Evolutionary conservation across 331 rosid genomes (phyloP).

Genomic region (Cydonia oblonga): DNA sequence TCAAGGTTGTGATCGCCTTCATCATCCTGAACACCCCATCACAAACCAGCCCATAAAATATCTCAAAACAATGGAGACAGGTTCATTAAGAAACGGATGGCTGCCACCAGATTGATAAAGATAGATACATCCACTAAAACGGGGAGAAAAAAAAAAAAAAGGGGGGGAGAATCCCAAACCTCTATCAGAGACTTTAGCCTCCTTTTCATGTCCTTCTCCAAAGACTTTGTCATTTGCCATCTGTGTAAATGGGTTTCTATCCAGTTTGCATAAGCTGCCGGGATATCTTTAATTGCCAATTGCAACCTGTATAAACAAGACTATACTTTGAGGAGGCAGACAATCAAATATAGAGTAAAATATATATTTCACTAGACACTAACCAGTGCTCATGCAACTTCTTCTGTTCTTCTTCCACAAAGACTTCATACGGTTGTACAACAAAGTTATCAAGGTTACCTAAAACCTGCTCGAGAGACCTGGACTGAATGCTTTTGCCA

Average conservation of each 20-base stretch:
- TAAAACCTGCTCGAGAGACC: constrained; percentile 73
- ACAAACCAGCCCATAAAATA: constrained; percentile 21
- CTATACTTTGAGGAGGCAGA: neutral
- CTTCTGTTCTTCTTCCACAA: constrained; percentile 78
- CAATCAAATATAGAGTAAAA: neutral
- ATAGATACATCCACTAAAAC: neutral
- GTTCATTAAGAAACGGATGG: neutral
- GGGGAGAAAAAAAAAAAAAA: neutral
- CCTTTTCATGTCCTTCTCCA: constrained; percentile 45
- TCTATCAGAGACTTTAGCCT: constrained; percentile 21
- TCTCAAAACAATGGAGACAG: constrained; percentile 1
- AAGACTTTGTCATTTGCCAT: constrained; percentile 26
- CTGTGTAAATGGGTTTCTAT: constrained; percentile 35
- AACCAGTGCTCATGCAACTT: constrained; percentile 86
- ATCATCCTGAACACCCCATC: constrained; percentile 29
- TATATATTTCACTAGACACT: constrained; percentile 26
- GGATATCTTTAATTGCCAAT: constrained; percentile 55
- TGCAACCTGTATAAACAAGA: constrained; percentile 42
- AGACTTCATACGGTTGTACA: constrained; percentile 76
- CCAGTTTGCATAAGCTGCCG: constrained; percentile 51
- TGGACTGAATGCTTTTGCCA: constrained; percentile 64
- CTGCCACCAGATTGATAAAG: constrained; percentile 11
- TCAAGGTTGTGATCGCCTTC: constrained; percentile 21
- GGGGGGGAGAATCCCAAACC: constrained; percentile 26
- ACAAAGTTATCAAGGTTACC: constrained; percentile 57